phyloP scores from a whole-genome alignment of 352 stramenopile genomes.

The Phytophthora pini region DNA sequence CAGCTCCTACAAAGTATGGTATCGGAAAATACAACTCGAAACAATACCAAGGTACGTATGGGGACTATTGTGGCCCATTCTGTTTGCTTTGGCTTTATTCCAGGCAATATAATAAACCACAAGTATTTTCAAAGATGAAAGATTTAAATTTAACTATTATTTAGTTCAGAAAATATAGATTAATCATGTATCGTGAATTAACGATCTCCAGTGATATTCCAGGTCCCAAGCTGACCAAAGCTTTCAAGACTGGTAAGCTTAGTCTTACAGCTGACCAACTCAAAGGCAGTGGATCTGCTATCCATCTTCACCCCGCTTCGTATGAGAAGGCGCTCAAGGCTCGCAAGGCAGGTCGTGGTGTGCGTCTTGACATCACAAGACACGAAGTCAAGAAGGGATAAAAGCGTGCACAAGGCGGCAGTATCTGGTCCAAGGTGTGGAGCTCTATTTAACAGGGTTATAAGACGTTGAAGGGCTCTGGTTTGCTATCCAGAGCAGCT shows the following conservation, averaged over 20 bases:
- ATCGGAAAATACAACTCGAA: constrained; percentile 16
- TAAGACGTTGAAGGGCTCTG: constrained; percentile 18
- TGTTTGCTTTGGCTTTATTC: constrained; percentile 20
- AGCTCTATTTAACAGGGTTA: constrained; percentile 19
- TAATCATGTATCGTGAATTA: not conserved
- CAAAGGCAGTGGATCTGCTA: no score
- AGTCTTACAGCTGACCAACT: no score
- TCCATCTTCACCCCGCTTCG: no score
- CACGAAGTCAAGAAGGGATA: no score
- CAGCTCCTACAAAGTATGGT: constrained; percentile 13
- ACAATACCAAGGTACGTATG: constrained; percentile 25
- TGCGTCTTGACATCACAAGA: constrained; percentile 1
- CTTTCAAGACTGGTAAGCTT: not conserved
- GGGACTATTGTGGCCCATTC: constrained; percentile 18
- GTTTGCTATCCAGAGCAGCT: not conserved
- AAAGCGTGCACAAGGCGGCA: not conserved
- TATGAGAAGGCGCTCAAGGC: no score
- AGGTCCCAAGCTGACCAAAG: no score
- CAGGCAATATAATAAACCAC: constrained; percentile 16
- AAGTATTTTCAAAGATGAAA: constrained; percentile 17
- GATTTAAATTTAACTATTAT: constrained; percentile 22
- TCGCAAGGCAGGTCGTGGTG: no score
- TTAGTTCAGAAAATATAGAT: constrained; percentile 1
- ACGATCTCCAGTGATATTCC: no score
- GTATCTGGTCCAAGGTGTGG: constrained; percentile 4